Conservation (phyloP, 257 asterid genomes). For the Verbena officinalis region DNA sequence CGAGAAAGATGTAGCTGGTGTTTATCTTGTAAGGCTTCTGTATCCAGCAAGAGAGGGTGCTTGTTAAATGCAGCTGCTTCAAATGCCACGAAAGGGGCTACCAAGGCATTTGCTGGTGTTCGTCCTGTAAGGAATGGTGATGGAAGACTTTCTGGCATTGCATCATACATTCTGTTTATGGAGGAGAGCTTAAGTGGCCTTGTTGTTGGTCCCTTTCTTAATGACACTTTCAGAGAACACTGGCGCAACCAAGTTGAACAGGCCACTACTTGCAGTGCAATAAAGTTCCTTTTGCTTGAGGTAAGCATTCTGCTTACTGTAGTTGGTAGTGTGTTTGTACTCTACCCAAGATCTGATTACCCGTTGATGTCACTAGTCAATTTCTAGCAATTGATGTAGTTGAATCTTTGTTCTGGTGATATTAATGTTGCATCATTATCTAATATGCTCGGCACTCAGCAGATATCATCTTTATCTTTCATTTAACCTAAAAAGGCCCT, state of each 20-base stretch:
- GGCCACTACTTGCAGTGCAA: slow-evolving; percentile 51
- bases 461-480: too few relatives aligned
- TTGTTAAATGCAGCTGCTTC: slow-evolving; percentile 84
- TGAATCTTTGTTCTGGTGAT: slow-evolving; percentile 24
- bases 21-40: slow-evolving; percentile 69
- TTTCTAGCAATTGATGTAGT: slow-evolving; percentile 15
- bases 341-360: slow-evolving; percentile 19
- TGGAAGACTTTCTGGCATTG: slow-evolving; percentile 60
- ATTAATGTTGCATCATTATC: slow-evolving; percentile 27
- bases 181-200: slow-evolving; percentile 86
- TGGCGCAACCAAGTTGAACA: slow-evolving; percentile 75
- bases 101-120: slow-evolving; percentile 57
- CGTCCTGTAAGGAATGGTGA: slow-evolving; percentile 62
- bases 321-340: slow-evolving; percentile 22
- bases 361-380: slow-evolving; percentile 10
- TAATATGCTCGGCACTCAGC: background rate
- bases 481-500: too few relatives aligned
- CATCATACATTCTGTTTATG: slow-evolving; percentile 61
- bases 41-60: slow-evolving; percentile 73
- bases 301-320: slow-evolving; percentile 43
- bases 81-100: slow-evolving; percentile 68
- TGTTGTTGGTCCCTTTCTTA: slow-evolving; percentile 63
- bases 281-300: slow-evolving; percentile 73
- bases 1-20: slow-evolving; percentile 98
- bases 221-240: slow-evolving; percentile 52